These are phyloP conservation scores for Penicillium sp. DNA, from an alignment of 2,329 filamentous ascomycete species.

Conservation along the genomic window DNA sequence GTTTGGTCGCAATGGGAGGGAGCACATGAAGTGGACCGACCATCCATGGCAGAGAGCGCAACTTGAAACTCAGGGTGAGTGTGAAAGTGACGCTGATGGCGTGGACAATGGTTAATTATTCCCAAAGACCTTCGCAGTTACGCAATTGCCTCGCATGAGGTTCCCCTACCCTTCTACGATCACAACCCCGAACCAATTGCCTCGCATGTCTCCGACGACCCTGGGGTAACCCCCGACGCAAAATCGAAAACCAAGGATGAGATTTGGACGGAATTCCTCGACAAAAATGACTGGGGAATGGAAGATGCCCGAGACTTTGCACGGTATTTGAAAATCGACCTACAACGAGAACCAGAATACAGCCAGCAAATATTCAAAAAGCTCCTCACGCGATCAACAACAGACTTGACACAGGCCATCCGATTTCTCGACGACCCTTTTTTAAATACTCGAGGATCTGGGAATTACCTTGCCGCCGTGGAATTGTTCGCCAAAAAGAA, in stretches of 20 bases:
- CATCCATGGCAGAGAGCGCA: constrained; percentile 24
- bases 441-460: constrained; percentile 35
- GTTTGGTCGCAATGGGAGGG: constrained; percentile 41
- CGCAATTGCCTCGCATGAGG: constrained; percentile 16
- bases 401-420: constrained; percentile 23
- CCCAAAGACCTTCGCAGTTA: constrained; percentile 20
- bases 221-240: background rate
- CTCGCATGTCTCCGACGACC: background rate
- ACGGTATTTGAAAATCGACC: constrained; percentile 30
- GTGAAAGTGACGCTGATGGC: background rate
- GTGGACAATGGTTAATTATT: background rate
- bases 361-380: constrained; percentile 37
- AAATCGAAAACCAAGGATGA: constrained; percentile 7
- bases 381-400: constrained; percentile 22
- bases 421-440: constrained; percentile 37
- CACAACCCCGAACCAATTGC: constrained; percentile 16
- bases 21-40: constrained; percentile 39
- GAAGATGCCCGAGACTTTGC: constrained; percentile 31
- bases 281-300: constrained; percentile 18
- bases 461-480: constrained; percentile 35
- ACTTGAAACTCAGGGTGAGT: constrained; percentile 25
- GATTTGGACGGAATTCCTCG: constrained; percentile 19
- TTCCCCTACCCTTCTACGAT: constrained; percentile 21
- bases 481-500: constrained; percentile 24
- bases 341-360: constrained; percentile 34